These are phyloP conservation scores for Panaeolus cyanescens DNA, from an alignment of 768 basidiomycete genomes.

Conservation along the genomic window DNA sequence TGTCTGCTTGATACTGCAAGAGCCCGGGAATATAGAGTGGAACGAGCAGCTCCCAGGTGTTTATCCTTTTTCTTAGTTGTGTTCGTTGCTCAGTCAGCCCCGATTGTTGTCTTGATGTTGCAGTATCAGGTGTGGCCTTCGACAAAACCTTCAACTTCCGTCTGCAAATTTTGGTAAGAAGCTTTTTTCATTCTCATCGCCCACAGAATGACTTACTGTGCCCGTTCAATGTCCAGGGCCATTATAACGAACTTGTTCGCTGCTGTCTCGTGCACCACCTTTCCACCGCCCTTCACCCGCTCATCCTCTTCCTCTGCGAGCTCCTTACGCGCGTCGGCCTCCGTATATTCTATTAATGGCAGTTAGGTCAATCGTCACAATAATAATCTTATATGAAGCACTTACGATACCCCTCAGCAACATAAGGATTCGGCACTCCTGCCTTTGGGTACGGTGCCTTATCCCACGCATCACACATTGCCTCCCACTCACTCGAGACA, in stretches of 20 bases:
- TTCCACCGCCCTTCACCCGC: background rate
- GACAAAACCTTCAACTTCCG: slow-evolving; percentile 2
- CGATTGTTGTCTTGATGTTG: slow-evolving; percentile 5
- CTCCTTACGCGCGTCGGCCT: slow-evolving; percentile 7
- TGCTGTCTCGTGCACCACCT: slow-evolving; percentile 4
- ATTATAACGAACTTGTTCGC: slow-evolving; percentile 6
- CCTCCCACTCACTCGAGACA: slow-evolving; percentile 2
- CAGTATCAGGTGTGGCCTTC: slow-evolving; percentile 7
- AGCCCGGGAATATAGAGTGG: slow-evolving; percentile 14
- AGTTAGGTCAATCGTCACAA: background rate
- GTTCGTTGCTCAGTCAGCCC: slow-evolving; percentile 12
- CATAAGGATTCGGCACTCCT: slow-evolving; percentile 11
- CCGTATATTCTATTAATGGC: background rate
- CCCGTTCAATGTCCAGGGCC: slow-evolving; percentile 12
- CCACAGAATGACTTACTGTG: slow-evolving; percentile 9
- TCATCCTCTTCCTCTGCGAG: slow-evolving; percentile 8
- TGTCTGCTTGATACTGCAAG: slow-evolving; percentile 5
- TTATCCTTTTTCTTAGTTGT: slow-evolving; percentile 3
- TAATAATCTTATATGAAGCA: background rate
- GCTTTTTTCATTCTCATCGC: background rate
- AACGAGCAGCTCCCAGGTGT: slow-evolving; percentile 10
- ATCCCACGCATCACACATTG: slow-evolving; percentile 13
- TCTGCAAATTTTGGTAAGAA: background rate
- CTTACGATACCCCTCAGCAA: background rate
- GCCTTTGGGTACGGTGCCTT: slow-evolving; percentile 4